These are phyloP conservation scores for Coprinellus aureogranulatus DNA, from an alignment of 768 basidiomycete species.

Conservation along the genomic window DNA sequence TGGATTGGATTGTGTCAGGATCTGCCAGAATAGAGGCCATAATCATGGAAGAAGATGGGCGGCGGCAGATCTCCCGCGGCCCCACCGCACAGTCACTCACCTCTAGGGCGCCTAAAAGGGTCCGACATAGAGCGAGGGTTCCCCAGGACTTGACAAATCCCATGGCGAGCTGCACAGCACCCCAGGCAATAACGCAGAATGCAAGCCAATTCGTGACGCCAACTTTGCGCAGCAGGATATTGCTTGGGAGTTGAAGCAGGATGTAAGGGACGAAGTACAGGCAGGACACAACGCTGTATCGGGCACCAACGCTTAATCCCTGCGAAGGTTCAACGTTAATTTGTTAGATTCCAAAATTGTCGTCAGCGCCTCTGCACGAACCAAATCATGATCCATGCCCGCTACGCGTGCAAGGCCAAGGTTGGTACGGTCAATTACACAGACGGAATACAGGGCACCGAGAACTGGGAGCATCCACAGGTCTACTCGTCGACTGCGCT, in stretches of 20 bases:
- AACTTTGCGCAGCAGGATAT: conserved; percentile 39
- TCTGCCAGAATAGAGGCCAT: neutral
- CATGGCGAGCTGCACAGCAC: conserved; percentile 43
- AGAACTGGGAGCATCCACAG: conserved; percentile 38
- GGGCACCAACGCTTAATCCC: conserved; percentile 36
- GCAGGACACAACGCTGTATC: conserved; percentile 46
- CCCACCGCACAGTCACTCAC: conserved; percentile 18
- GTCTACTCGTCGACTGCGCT: conserved; percentile 36
- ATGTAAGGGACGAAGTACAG: conserved; percentile 50
- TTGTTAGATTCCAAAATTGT: no score
- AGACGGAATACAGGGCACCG: conserved; percentile 36
- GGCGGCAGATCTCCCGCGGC: neutral
- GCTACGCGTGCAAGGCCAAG: conserved; percentile 40
- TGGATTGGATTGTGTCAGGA: neutral
- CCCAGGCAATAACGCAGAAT: conserved; percentile 45
- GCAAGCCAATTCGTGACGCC: conserved; percentile 42
- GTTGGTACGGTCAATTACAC: conserved; percentile 40
- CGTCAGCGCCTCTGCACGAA: conserved; percentile 15
- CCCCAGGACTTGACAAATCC: conserved; percentile 46
- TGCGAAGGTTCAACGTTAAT: conserved; percentile 11
- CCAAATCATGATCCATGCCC: conserved; percentile 41
- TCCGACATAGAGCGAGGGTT: conserved; percentile 36
- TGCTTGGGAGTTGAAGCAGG: conserved; percentile 44
- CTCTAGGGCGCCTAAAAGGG: conserved; percentile 43
- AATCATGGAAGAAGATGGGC: neutral